Evolutionary conservation across 2,329 filamentous ascomycete species (phyloP).

Genomic region (Cordyceps cicadae): DNA sequence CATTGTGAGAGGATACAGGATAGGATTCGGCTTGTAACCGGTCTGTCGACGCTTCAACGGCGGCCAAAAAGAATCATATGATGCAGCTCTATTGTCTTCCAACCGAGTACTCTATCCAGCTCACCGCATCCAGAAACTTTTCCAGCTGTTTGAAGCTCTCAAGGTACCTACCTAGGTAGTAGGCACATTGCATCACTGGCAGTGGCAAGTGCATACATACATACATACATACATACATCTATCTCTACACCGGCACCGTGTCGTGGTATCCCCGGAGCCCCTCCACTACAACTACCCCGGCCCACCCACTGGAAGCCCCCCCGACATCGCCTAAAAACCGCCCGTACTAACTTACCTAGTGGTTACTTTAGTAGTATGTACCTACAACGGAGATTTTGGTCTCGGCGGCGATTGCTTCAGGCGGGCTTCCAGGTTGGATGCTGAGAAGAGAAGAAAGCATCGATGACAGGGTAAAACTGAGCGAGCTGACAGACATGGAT

Average conservation of each 20-base stretch:
- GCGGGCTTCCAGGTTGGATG: not conserved
- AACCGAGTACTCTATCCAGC: not conserved
- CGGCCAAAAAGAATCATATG: not conserved
- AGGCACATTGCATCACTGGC: not conserved
- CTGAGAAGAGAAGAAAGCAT: not conserved
- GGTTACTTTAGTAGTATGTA: too few species aligned
- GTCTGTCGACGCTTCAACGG: not conserved
- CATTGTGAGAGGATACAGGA: not conserved
- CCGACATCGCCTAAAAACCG: not conserved
- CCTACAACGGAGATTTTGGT: not conserved
- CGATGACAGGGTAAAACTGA: not conserved
- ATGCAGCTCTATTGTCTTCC: not conserved
- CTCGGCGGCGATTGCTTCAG: not conserved
- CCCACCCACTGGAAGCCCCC: conserved; percentile 5
- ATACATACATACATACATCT: too few species aligned
- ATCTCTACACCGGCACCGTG: too few species aligned
- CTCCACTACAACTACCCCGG: not conserved
- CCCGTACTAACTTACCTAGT: not conserved
- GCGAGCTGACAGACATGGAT: not conserved
- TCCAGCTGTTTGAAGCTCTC: not conserved
- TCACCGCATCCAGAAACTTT: not conserved
- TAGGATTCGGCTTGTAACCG: not conserved
- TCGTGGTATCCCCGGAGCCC: too few species aligned
- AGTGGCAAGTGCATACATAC: not conserved
- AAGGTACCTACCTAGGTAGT: too few species aligned